Conservation (phyloP, 2,329 filamentous ascomycete genomes). For the Colletotrichum siamense region DNA sequence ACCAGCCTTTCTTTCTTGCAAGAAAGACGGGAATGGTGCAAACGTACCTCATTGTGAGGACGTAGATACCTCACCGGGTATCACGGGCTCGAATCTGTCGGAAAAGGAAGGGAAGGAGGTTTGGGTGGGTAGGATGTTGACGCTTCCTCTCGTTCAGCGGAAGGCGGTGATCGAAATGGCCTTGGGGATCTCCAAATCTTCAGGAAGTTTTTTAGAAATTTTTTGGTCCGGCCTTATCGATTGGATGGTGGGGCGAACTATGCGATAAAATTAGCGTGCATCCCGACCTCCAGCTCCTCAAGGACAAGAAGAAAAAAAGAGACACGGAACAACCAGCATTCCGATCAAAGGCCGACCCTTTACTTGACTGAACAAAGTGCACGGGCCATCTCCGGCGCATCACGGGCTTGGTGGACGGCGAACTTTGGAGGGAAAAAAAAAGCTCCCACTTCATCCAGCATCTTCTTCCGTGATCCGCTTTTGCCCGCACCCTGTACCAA, state of each 20-base stretch:
- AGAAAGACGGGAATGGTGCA: background rate
- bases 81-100: constrained; percentile 3
- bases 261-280: background rate
- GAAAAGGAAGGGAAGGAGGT: background rate
- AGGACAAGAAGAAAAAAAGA: background rate
- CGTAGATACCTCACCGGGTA: constrained; percentile 19
- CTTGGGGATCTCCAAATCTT: background rate
- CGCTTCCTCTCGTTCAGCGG: constrained; percentile 16
- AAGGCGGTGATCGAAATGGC: constrained; percentile 19
- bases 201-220: constrained; percentile 21
- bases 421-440: background rate
- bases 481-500: background rate
- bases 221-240: constrained; percentile 19
- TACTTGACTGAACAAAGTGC: background rate
- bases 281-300: background rate
- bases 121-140: background rate
- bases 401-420: background rate
- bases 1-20: background rate
- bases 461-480: background rate
- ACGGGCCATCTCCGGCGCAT: background rate
- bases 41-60: constrained; percentile 22
- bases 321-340: background rate
- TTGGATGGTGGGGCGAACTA: constrained; percentile 10
- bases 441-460: background rate
- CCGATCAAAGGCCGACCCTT: background rate